Conservation (phyloP, 306 rosid species). For the Vicia faba region DNA sequence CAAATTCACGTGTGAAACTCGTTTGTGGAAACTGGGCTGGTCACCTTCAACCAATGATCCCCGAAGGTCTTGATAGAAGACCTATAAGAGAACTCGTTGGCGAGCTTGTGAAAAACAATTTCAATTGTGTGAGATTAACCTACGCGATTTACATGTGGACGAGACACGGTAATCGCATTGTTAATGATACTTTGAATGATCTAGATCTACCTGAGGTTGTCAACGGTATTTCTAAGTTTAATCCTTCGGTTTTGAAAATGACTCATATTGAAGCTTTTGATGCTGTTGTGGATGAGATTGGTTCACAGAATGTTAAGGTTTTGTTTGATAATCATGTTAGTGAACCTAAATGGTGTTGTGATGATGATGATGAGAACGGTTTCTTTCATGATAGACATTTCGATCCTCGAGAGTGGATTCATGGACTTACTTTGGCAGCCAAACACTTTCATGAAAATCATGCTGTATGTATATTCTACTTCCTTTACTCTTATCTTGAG, state of each 20-base stretch:
- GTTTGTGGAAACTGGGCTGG: too few relatives aligned
- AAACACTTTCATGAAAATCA: too few relatives aligned
- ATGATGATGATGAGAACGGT: constrained; percentile 55
- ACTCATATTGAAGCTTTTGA: too few relatives aligned
- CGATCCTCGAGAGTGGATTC: constrained; percentile 56
- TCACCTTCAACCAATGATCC: constrained; percentile 53
- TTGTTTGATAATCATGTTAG: constrained; percentile 63
- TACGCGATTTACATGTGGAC: constrained; percentile 49
- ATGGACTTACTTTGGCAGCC: too few relatives aligned
- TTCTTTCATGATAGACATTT: constrained; percentile 57
- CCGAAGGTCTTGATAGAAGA: constrained; percentile 52
- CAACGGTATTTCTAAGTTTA: too few relatives aligned
- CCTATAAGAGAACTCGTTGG: constrained; percentile 44
- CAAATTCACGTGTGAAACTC: too few relatives aligned
- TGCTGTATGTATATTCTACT: too few relatives aligned
- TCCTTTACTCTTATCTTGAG: too few relatives aligned
- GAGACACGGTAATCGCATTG: too few relatives aligned
- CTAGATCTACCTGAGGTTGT: too few relatives aligned
- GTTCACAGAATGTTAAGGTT: constrained; percentile 43
- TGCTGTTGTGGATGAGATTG: constrained; percentile 42
- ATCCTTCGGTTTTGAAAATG: too few relatives aligned
- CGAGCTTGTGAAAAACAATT: constrained; percentile 26
- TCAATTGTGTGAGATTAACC: constrained; percentile 56
- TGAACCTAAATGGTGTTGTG: constrained; percentile 59
- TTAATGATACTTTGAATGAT: too few relatives aligned